Base-by-base conservation (phyloP, 306 rosid genomes). In the Gillenia trifoliata region DNA sequence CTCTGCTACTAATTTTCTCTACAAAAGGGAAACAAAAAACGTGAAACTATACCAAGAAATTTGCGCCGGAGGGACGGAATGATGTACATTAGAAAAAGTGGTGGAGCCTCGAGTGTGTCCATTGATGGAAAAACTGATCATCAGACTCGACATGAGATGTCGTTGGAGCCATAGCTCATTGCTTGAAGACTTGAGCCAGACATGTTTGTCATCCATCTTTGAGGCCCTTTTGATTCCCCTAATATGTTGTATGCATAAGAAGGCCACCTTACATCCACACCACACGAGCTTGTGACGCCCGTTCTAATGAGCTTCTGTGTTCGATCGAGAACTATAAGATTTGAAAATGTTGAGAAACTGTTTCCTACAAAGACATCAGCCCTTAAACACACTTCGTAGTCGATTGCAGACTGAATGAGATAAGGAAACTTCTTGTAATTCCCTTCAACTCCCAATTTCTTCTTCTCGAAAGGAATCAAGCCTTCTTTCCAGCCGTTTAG, bases 271-370 rank as follows among this genome's bases (percentile, higher is more conserved):
- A 72, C 85, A 79, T 88, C 87, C 64, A 16, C 71, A 49, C 77
- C 83, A 66, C 96, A 89, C 22, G 86, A 67, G 64, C 82, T 67
- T 1, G 40, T 40, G 23, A 25, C 84, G 15, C 87, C 90, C 70
- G 41, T 73, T 81, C 83, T 82, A 26, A 83, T 74, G 79, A 88
- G 77, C 84, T 83, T 93, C 60, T 91, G 93, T 2, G 98, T 93
- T 83, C 98, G 87, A 72, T 88, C 98, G 54, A 93, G 94, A 61
- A 69, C 97, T 45, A 93, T 50, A 8, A 93, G 96, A 57, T 93
- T 91, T 2, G 98, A 93, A 85, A 93, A 93, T 45, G 98, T 93
- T 0, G 98, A 93, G 82, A 88, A 93, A 74, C 96, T 93, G 81
- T 93, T 93, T 40, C 98, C 98, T 28, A 93, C 96, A 66, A 93